These are phyloP conservation scores for Annulohypoxylon moriforme DNA, from an alignment of 495 filamentous ascomycete genomes.

Conservation along the genomic window DNA sequence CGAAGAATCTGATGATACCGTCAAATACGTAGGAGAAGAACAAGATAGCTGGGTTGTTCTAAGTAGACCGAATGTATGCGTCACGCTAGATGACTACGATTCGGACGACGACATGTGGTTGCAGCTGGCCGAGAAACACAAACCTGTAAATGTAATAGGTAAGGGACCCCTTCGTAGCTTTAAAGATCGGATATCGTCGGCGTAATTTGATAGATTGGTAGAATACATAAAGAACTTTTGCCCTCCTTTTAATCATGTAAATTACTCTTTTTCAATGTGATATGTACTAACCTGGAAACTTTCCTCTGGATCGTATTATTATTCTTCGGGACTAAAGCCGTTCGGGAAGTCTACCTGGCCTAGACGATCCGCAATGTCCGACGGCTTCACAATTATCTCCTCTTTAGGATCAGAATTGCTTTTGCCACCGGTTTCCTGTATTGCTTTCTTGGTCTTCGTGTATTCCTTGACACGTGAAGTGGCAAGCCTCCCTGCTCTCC, in stretches of 20 bases:
- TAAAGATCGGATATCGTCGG: not conserved
- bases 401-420: not conserved
- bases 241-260: not conserved
- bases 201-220: conserved; percentile 10
- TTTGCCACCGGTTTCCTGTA: conserved; percentile 26
- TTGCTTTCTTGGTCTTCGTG: conserved; percentile 47
- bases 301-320: not conserved
- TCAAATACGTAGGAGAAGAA: not conserved
- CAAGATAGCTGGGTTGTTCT: not conserved
- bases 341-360: conserved; percentile 45
- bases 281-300: not conserved
- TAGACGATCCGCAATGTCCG: conserved; percentile 41
- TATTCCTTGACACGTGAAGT: conserved; percentile 51
- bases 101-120: conserved; percentile 38
- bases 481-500: conserved; percentile 48
- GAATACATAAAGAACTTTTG: conserved; percentile 11
- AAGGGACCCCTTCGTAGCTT: conserved; percentile 3
- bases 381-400: conserved; percentile 18
- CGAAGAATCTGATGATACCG: not conserved
- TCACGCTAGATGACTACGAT: not conserved
- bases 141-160: not conserved
- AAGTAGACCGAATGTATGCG: not conserved
- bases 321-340: conserved; percentile 23
- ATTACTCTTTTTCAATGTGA: not conserved
- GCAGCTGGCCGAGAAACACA: conserved; percentile 14